Base-by-base conservation (phyloP, 1,284 basidiomycete species). In the Entoloma clypeatum region DNA sequence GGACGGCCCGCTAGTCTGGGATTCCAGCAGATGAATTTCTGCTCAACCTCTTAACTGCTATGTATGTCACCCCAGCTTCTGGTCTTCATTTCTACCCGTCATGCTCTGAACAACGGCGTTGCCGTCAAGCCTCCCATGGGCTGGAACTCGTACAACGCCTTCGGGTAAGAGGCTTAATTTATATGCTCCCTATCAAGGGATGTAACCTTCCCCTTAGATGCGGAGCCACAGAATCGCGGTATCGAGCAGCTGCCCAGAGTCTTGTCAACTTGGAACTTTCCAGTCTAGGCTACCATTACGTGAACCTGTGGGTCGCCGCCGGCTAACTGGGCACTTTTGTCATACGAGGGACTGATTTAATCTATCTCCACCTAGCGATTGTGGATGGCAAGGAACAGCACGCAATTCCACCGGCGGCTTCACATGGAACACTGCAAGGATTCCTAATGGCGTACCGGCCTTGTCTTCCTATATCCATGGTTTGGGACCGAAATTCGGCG, bases 101-200 rank as follows among this genome's bases (percentile, higher is more conserved):
- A 52, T 29, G 62, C 59, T 28, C 53, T 71, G n/a, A 44, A 68
- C 23, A 69, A 73, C 58, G 67, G 67, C 8, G 49, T 70, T 8
- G 65, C 63, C 7, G 50, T 43, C 13, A 71, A 64, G 6, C 71
- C 71, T 13, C 58, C 68, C 2, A 71, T 73, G 68, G 71, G 71
- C 10, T 73, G 68, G 67, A 73, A 72, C 40, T 63, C 71, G 3
- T 73, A 71, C 46, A 72, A 72, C 39, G 65, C 64, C 4, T 73
- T 67, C 45, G 47, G 45, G 69, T 72, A 41, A 43, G 68, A 59
- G 27, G 2, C 6, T 16, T 13, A 13, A 13, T 33, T 33, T n/a
- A n/a, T 3, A 28, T 16, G 5, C 35, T 18, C 13, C 27, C 14
- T 31, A 25, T 14, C 18, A 23, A 11, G 7, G n/a, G 26, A 31